Percentiles rank a stretch among this genome's conserved stretches.
phyloP scores from a whole-genome alignment of 2,329 filamentous ascomycete species.

The Colletotrichum noveboracense region DNA sequence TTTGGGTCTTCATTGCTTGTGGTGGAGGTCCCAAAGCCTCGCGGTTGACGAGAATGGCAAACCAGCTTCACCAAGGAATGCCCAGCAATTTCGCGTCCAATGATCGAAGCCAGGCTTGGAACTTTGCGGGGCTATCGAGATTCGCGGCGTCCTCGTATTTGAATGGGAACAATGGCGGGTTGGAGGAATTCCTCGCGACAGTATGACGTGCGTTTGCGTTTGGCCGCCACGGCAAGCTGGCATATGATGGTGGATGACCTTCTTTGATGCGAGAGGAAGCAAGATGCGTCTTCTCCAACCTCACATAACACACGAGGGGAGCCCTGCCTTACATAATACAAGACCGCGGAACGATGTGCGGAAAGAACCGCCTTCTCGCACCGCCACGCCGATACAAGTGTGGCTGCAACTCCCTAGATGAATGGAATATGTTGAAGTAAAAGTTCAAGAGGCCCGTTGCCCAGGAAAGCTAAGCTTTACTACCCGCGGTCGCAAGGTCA shows the following conservation, averaged over 20 bases:
- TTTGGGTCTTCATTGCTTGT: neutral
- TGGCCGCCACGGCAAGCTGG: neutral
- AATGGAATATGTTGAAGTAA: neutral
- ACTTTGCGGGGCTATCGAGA: neutral
- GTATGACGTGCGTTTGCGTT: neutral
- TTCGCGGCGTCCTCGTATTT: neutral
- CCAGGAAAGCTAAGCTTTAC: slow-evolving; percentile 11
- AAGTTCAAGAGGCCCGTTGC: neutral
- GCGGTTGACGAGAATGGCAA: neutral
- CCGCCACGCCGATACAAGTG: neutral
- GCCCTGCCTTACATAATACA: neutral
- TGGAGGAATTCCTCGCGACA: neutral
- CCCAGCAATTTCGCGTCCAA: neutral
- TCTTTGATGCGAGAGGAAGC: neutral
- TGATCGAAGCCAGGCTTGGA: neutral
- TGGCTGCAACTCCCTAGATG: neutral
- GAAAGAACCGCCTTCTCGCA: neutral
- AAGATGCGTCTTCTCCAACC: neutral
- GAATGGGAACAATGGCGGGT: neutral
- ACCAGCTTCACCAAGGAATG: neutral
- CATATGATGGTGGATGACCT: neutral
- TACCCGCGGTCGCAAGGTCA: neutral
- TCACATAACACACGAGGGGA: neutral
- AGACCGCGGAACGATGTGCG: neutral
- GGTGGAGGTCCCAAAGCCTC: neutral